A percentile compares a stretch with the other conserved stretches of the same genome.
These are phyloP conservation scores for Chrysosporium queenslandicum DNA, from an alignment of 2,329 filamentous ascomycete species.

Conservation along the genomic window DNA sequence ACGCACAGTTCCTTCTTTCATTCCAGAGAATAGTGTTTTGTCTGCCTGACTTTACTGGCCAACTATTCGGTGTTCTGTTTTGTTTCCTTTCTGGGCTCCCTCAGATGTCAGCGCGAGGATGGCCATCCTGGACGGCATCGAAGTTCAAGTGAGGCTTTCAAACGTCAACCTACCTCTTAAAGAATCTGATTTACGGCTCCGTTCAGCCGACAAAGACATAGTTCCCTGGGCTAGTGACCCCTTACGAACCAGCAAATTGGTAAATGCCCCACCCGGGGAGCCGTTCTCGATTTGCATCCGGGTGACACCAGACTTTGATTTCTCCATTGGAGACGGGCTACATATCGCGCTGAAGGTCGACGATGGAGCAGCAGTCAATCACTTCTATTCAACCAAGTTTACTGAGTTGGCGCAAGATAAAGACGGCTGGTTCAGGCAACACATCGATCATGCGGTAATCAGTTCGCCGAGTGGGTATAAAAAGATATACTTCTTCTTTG, in stretches of 20 bases:
- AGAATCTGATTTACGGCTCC: not conserved
- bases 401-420: not conserved
- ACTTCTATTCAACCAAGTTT: conserved; percentile 12
- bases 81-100: not conserved
- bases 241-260: not conserved
- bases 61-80: not conserved
- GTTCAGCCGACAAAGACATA: not conserved
- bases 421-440: not conserved
- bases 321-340: conserved; percentile 6
- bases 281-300: conserved; percentile 2
- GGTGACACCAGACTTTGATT: not conserved
- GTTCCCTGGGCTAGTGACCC: conserved; percentile 6
- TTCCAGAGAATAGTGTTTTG: not conserved
- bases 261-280: not conserved
- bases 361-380: conserved; percentile 8
- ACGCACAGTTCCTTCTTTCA: not conserved
- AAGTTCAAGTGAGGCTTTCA: conserved; percentile 6
- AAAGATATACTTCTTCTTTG: conserved; percentile 6
- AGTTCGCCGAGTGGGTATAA: not conserved
- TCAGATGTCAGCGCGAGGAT: not conserved
- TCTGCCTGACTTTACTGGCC: not conserved
- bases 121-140: conserved; percentile 10
- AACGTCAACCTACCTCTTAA: not conserved
- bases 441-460: conserved; percentile 4
- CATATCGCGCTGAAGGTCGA: conserved; percentile 9